Percentiles rank a stretch among this genome's conserved stretches.
These are phyloP conservation scores for Vitis hybrid DNA, from an alignment of 177 flowering plant genomes.

Conservation along the genomic window DNA sequence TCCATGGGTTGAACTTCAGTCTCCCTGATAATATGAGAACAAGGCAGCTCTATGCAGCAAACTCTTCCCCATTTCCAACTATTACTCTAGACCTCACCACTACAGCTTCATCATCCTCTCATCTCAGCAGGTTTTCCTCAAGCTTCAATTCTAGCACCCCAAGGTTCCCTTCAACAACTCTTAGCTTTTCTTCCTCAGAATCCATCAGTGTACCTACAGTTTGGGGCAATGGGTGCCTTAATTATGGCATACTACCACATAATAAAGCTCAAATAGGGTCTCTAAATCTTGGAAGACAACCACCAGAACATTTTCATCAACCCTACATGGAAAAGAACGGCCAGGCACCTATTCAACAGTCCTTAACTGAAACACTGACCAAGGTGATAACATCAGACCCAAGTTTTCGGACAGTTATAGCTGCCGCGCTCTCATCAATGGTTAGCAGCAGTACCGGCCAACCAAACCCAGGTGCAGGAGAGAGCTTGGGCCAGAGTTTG, in stretches of 20 bases:
- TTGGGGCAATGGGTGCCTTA: conserved; percentile 24
- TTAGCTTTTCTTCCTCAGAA: conserved; percentile 27
- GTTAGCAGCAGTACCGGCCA: conserved; percentile 19
- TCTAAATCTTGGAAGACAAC: conserved; percentile 5
- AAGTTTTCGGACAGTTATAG: conserved; percentile 45
- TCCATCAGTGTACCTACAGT: conserved; percentile 20
- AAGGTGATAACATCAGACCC: conserved; percentile 53
- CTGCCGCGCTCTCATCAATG: conserved; percentile 49
- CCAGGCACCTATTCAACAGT: conserved; percentile 25
- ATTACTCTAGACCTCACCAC: conserved; percentile 50
- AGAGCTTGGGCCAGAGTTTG: conserved; percentile 15
- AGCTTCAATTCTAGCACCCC: conserved; percentile 9
- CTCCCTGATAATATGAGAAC: conserved; percentile 45
- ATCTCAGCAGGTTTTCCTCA: conserved; percentile 18
- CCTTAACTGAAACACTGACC: conserved; percentile 42
- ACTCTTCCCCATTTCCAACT: conserved; percentile 29
- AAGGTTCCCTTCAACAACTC: conserved; percentile 25
- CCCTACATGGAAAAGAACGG: conserved; percentile 18
- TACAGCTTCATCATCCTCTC: conserved; percentile 4
- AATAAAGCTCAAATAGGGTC: conserved; percentile 9
- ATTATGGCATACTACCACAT: conserved; percentile 5
- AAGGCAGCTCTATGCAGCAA: conserved; percentile 33
- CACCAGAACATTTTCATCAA: conserved; percentile 18
- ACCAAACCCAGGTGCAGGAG: conserved; percentile 1
- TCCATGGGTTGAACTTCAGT: conserved; percentile 49